A percentile compares a stretch with the other conserved stretches of the same genome.
Evolutionary conservation across 495 filamentous ascomycete genomes (phyloP).

Genomic region (Copromyces sp.): DNA sequence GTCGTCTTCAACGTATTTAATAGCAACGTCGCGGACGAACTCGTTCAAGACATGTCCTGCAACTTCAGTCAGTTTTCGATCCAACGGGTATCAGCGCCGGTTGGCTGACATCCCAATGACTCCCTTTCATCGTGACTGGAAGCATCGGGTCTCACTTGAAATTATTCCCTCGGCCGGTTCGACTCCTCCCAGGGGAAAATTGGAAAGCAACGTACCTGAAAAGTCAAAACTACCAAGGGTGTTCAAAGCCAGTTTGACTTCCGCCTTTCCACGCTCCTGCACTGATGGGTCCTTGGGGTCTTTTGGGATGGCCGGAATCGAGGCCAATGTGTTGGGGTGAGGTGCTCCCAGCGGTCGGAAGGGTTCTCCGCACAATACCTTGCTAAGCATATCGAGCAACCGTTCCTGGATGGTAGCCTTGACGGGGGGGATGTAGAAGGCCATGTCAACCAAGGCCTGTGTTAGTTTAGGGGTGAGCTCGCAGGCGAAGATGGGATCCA

Average conservation of each 20-base stretch:
- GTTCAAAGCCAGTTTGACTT: slow-evolving; percentile 84
- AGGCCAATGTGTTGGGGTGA: slow-evolving; percentile 47
- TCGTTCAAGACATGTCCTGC: slow-evolving; percentile 86
- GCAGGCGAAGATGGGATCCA: slow-evolving; percentile 95
- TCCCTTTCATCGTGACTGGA: not conserved
- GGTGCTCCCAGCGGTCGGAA: slow-evolving; percentile 90
- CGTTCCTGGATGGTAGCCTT: slow-evolving; percentile 88
- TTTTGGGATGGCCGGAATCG: slow-evolving; percentile 71
- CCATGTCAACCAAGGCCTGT: slow-evolving; percentile 94
- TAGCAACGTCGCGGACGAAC: slow-evolving; percentile 95
- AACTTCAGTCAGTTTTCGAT: slow-evolving; percentile 11
- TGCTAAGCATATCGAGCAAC: slow-evolving; percentile 87
- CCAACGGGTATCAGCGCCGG: not conserved
- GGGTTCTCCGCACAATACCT: slow-evolving; percentile 80
- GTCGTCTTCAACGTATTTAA: slow-evolving; percentile 93
- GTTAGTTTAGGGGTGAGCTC: slow-evolving; percentile 86
- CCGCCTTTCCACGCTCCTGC: slow-evolving; percentile 67
- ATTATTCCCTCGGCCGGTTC: not conserved
- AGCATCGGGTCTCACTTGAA: not conserved
- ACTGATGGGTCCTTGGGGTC: slow-evolving; percentile 69
- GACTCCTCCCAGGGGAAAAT: not conserved
- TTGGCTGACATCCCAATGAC: not conserved
- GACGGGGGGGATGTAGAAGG: slow-evolving; percentile 93
- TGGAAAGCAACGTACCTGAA: slow-evolving; percentile 38
- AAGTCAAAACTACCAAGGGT: slow-evolving; percentile 97